Percentiles rank a stretch among this genome's conserved stretches.
phyloP scores from a whole-genome alignment of 306 rosid species.

The Medicago truncatula region DNA sequence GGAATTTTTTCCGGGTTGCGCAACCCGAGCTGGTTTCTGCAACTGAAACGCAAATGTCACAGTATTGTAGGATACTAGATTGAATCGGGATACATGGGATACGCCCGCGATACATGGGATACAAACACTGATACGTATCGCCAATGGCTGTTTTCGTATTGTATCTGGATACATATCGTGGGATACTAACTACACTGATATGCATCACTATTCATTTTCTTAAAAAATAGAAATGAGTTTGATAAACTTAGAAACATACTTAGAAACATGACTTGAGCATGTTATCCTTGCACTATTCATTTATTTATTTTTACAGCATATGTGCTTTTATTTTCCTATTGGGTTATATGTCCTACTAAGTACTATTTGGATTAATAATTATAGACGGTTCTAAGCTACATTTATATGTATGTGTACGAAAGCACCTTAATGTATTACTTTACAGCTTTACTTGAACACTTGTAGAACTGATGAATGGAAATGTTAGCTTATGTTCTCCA shows the following conservation, averaged over 20 bases:
- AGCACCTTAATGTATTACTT: constrained; percentile 12
- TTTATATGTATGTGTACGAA: not conserved
- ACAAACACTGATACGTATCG: too few species aligned
- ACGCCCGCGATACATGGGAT: too few species aligned
- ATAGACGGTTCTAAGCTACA: not conserved
- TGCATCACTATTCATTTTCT: constrained; percentile 30
- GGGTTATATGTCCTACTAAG: constrained; percentile 1
- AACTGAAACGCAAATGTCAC: too few species aligned
- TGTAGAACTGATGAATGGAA: constrained; percentile 16
- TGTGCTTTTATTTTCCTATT: constrained; percentile 28
- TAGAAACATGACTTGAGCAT: constrained; percentile 15
- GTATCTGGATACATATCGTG: too few species aligned
- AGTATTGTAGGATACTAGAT: too few species aligned
- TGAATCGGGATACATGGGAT: too few species aligned
- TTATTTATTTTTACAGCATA: not conserved
- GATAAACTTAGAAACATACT: constrained; percentile 12
- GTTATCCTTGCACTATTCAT: constrained; percentile 25
- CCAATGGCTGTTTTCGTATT: too few species aligned
- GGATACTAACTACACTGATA: not conserved
- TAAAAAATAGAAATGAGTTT: constrained; percentile 20
- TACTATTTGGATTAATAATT: constrained; percentile 32
- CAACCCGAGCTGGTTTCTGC: too few species aligned
- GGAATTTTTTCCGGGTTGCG: too few species aligned
- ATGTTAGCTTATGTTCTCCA: constrained; percentile 37
- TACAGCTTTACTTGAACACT: not conserved